Evolutionary conservation across 345 rosid genomes (phyloP).

Genomic region (Brassica incana): DNA sequence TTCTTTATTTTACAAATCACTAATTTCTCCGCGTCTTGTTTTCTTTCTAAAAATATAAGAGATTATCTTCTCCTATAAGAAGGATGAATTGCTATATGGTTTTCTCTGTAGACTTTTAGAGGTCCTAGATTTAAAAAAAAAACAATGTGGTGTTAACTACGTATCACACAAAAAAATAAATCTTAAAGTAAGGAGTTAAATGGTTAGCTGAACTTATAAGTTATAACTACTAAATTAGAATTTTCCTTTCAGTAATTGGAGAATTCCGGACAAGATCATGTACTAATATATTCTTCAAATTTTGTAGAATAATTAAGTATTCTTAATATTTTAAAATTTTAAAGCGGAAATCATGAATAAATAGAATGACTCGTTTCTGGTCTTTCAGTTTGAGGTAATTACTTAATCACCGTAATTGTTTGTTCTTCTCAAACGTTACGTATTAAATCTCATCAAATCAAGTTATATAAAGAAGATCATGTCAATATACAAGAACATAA

Average conservation of each 20-base stretch:
- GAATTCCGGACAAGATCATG: not conserved
- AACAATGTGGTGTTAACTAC: not conserved
- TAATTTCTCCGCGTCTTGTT: not conserved
- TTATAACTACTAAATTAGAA: not conserved
- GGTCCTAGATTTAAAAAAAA: not conserved
- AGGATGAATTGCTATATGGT: not conserved
- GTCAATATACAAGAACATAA: not conserved
- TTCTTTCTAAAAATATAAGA: not conserved
- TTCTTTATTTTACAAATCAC: conserved; percentile 17
- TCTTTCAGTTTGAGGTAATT: not conserved
- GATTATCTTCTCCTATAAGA: conserved; percentile 9
- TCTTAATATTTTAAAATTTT: not conserved
- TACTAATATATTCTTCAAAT: not conserved
- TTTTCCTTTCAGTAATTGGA: not conserved
- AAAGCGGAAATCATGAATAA: not conserved
- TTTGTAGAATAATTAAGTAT: not conserved
- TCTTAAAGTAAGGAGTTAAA: not conserved
- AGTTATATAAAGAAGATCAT: not conserved
- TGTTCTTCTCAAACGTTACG: not conserved
- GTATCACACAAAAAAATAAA: not conserved
- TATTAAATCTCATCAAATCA: not conserved
- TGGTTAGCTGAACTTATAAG: not conserved
- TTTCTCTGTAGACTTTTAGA: not conserved
- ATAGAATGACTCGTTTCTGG: not conserved
- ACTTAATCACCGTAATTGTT: not conserved